Percentiles rank a stretch among this genome's conserved stretches.
These are phyloP conservation scores for Mollisia scopiformis DNA, from an alignment of 2,329 filamentous ascomycete genomes.

Conservation along the genomic window DNA sequence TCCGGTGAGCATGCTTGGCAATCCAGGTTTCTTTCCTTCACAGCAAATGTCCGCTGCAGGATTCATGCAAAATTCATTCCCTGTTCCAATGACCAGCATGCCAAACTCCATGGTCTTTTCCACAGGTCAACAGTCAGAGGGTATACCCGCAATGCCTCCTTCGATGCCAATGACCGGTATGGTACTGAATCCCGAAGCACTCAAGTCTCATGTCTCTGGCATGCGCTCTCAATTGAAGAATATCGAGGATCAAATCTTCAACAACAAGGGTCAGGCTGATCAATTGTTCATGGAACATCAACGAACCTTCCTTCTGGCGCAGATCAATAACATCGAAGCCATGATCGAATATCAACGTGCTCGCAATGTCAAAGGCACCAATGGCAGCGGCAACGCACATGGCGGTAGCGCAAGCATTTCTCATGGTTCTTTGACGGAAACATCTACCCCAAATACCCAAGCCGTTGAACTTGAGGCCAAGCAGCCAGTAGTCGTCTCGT, in stretches of 20 bases:
- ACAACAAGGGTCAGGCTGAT: constrained; percentile 66
- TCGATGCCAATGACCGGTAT: constrained; percentile 15
- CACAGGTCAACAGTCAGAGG: constrained; percentile 15
- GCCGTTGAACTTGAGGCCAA: not conserved
- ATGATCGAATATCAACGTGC: constrained; percentile 25
- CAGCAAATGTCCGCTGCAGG: constrained; percentile 8
- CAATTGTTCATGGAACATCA: constrained; percentile 52
- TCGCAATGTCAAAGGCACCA: constrained; percentile 6
- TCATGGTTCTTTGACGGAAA: not conserved
- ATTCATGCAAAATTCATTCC: constrained; percentile 22
- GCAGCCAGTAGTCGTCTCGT: not conserved
- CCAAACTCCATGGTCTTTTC: constrained; percentile 21
- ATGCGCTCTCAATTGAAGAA: constrained; percentile 57
- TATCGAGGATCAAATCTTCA: constrained; percentile 60
- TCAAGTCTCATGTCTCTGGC: constrained; percentile 33
- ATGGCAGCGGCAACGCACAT: not conserved
- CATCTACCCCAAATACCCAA: not conserved
- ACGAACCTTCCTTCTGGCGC: constrained; percentile 44
- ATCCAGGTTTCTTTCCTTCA: constrained; percentile 25
- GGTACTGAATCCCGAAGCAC: constrained; percentile 17
- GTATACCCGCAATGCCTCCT: constrained; percentile 8
- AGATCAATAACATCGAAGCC: constrained; percentile 29
- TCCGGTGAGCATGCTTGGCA: constrained; percentile 31
- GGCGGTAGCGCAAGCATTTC: not conserved
- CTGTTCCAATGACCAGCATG: constrained; percentile 17